Evolutionary conservation across 169 alveolate species (phyloP), one percentile per base, ranked within the genome.

Genomic region (Cryptosporidium tyzzeri): DNA sequence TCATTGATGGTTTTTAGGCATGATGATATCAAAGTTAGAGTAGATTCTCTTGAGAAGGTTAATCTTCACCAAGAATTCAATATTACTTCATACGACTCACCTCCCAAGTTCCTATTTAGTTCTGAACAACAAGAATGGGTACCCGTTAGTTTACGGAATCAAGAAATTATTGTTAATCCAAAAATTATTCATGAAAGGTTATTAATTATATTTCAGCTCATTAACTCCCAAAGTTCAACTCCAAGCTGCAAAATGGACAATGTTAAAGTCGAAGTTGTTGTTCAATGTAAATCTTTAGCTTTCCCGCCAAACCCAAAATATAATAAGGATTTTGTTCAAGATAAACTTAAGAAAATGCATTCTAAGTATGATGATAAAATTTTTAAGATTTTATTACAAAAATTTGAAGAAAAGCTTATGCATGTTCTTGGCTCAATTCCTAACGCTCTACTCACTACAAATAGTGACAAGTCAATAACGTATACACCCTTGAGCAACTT

Each of bases 41-140:
- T 21, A 2, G 29, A 23, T 9, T 35, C 29, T 18, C 31, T 35
- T 8, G 70, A 73, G 37, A 37, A 37, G 10, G 33, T 73, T n/a
- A 53, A 73, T 59, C 62, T 73, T 16, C 86, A 73, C 45, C 86
- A 59, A 35, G 86, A 73, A 37, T 73, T 51, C 37, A 73, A 73
- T 33, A 18, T 73, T 18, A 73, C 86, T 18, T 73, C 21, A 1
- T 73, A 73, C 18, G 39, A 73, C n/a, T 41, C 31, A 35, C 86
- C 86, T 53, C 86, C 68, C 1, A 51, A 10, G n/a, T 73, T 33
- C 45, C 3, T 53, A 59, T 73, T 53, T 29, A 73, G 86, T 37
- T 35, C 33, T 18, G 68, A 53, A 37, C 44, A 39, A 16, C 68
- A 59, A 14, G 55, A 73, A 37, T 73, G 86, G 86, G 70, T 73